Evolutionary conservation across 2,329 filamentous ascomycete genomes (phyloP).

Genomic region (Talaromyces piceae): DNA sequence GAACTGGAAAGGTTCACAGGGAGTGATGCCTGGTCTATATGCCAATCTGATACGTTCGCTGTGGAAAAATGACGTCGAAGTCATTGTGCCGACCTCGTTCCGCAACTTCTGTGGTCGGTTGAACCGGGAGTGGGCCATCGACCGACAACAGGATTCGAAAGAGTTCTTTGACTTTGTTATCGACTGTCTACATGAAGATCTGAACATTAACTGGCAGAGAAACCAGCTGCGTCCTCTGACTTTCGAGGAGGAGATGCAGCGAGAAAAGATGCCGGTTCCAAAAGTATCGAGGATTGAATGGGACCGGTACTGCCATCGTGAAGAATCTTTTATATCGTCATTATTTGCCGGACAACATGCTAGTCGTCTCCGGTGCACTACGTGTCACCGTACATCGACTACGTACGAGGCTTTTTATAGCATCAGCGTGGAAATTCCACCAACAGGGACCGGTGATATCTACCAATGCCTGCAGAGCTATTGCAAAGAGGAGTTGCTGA

Average conservation of each 20-base stretch:
- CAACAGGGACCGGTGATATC: conserved; percentile 51
- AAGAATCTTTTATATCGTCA: conserved; percentile 68
- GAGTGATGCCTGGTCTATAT: conserved; percentile 55
- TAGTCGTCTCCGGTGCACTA: conserved; percentile 53
- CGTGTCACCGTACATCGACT: conserved; percentile 56
- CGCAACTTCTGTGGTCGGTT: conserved; percentile 58
- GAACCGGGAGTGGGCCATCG: conserved; percentile 62
- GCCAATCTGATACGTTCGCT: conserved; percentile 54
- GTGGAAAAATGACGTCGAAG: conserved; percentile 53
- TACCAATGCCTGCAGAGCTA: conserved; percentile 65
- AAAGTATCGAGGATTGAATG: conserved; percentile 68
- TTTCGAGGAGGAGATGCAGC: conserved; percentile 51
- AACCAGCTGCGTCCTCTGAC: conserved; percentile 52
- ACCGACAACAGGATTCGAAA: conserved; percentile 79
- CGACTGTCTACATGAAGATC: conserved; percentile 75
- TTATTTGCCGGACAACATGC: conserved; percentile 70
- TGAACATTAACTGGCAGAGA: conserved; percentile 61
- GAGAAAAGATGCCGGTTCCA: conserved; percentile 54
- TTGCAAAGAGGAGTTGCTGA: conserved; percentile 59
- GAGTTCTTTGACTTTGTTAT: conserved; percentile 83
- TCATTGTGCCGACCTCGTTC: conserved; percentile 54
- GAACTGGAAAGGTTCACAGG: conserved; percentile 60
- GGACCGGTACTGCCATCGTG: conserved; percentile 60
- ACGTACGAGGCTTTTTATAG: conserved; percentile 66
- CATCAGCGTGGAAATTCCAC: conserved; percentile 62